phyloP scores from a whole-genome alignment of 352 stramenopile genomes.

The Thalassiosira livingstoniorum region DNA sequence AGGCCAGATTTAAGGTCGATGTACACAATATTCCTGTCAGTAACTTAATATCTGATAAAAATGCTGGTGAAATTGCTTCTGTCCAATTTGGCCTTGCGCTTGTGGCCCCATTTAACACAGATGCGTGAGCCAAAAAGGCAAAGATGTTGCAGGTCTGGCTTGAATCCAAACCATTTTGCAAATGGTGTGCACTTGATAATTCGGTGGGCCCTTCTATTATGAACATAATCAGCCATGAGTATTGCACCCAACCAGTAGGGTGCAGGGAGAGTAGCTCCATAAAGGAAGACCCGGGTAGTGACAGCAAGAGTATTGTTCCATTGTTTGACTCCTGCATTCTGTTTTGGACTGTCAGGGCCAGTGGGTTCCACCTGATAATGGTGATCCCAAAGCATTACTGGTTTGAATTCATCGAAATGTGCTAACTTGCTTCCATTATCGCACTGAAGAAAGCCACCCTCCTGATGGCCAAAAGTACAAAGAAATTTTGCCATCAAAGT shows the following conservation, averaged over 20 bases:
- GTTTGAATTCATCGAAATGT: background rate
- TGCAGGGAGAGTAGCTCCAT: background rate
- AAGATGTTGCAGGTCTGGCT: conserved; percentile 12
- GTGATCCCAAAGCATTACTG: background rate
- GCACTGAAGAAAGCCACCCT: background rate
- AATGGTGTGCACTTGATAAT: background rate
- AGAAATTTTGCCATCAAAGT: background rate
- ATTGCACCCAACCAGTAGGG: conserved; percentile 28
- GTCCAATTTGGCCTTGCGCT: too few species aligned
- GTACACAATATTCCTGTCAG: conserved; percentile 15
- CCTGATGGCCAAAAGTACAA: background rate
- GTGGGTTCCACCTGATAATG: background rate
- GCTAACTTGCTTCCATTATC: background rate
- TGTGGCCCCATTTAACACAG: too few species aligned
- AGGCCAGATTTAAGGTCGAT: conserved; percentile 14
- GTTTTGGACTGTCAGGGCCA: too few species aligned
- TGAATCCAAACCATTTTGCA: conserved; percentile 18
- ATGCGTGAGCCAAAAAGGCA: conserved; percentile 15
- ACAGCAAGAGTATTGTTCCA: background rate
- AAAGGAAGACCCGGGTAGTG: background rate
- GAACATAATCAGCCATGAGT: conserved; percentile 14
- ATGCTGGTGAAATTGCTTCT: too few species aligned
- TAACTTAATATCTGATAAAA: conserved; percentile 28
- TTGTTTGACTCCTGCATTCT: too few species aligned
- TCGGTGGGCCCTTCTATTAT: conserved; percentile 6